Conservation (phyloP, 2,329 filamentous ascomycete species). For the Elsinoe arachidis region DNA sequence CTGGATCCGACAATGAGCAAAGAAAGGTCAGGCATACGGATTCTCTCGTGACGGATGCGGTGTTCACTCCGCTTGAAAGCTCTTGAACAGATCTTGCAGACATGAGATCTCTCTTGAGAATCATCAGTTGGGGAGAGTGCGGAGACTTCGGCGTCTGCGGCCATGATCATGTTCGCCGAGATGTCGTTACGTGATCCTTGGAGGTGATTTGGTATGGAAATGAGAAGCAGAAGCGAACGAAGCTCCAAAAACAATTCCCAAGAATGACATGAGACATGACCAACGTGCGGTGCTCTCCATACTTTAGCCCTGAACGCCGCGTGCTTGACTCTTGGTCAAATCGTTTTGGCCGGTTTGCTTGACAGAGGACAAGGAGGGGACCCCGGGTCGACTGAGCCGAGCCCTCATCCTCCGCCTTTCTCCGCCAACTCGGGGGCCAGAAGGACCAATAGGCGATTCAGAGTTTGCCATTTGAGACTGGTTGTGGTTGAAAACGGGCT, state of each 20-base stretch:
- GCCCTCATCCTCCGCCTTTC: conserved; percentile 8
- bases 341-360: background rate
- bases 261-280: background rate
- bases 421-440: background rate
- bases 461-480: background rate
- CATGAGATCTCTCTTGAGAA: conserved; percentile 7
- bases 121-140: conserved; percentile 9
- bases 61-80: conserved; percentile 11
- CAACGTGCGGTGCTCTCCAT: background rate
- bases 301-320: conserved; percentile 10
- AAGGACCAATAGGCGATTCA: background rate
- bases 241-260: background rate
- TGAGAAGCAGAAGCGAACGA: background rate
- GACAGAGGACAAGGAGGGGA: background rate
- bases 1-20: background rate
- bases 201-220: background rate
- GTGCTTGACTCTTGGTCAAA: background rate
- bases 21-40: background rate
- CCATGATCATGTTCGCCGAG: conserved; percentile 2
- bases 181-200: background rate
- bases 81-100: conserved; percentile 9
- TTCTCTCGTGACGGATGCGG: conserved; percentile 8
- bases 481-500: background rate
- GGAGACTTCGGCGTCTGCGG: conserved; percentile 5
- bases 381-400: background rate